Conservation (phyloP, 495 filamentous ascomycete genomes). For the Pseudevernia furfuracea region DNA sequence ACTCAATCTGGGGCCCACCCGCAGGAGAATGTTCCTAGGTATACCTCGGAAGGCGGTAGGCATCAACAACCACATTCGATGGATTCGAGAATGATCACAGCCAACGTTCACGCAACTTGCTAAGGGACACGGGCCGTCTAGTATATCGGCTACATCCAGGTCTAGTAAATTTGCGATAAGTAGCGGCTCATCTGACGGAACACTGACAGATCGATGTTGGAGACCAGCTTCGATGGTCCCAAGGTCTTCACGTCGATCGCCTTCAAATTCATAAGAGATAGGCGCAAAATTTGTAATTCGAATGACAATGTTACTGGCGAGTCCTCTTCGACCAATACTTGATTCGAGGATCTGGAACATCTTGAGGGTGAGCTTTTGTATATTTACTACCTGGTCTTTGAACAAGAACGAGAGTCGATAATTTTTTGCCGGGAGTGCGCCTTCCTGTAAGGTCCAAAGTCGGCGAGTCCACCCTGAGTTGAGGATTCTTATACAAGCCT, state of each 20-base stretch:
- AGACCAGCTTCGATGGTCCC: neutral
- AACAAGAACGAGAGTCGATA: constrained; percentile 14
- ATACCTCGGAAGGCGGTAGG: constrained; percentile 1
- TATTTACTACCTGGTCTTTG: constrained; percentile 1
- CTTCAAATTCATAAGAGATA: neutral
- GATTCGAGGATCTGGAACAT: neutral
- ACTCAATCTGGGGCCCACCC: neutral
- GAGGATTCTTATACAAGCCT: neutral
- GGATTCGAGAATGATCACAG: constrained; percentile 1
- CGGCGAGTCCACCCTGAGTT: neutral
- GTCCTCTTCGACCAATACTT: neutral
- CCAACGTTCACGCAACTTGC: neutral
- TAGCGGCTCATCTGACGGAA: constrained; percentile 11
- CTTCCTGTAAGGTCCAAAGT: constrained; percentile 15
- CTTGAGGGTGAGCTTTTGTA: neutral
- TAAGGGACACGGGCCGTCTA: neutral
- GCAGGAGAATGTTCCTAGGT: neutral
- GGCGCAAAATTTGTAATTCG: neutral
- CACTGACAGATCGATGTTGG: constrained; percentile 12
- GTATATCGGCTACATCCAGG: constrained; percentile 4
- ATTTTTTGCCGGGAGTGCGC: neutral
- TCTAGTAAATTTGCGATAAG: constrained; percentile 9
- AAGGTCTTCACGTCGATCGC: neutral
- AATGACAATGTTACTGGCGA: neutral
- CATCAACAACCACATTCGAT: neutral